Base-by-base conservation (phyloP, 1,284 basidiomycete species). In the Phlebopus sp. region DNA sequence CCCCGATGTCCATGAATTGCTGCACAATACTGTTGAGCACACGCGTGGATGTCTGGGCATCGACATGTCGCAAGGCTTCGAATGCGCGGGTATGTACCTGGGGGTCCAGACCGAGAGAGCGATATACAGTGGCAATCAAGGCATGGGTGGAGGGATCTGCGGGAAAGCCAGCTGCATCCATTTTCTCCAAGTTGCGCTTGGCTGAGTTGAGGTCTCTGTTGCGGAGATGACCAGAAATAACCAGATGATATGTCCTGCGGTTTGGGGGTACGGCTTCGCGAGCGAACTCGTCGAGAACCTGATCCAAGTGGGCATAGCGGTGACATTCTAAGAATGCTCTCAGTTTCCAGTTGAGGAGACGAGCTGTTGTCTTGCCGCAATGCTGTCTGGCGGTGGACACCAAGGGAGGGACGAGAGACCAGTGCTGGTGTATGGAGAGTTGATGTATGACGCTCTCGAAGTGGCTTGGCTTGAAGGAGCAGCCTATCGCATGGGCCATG, bases 291-390 rank as follows among this genome's bases (percentile, higher is more conserved):
- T 69, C 60, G 44, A 84, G 62, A 2, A 77, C 68, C 21, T 56
- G 58, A 52, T 72, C 64, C 31, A 89, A 67, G 8, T 59, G 58
- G 19, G 64, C 59, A 56, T 75, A 86, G 34, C 75, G 62, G 46
- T 74, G 68, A 5, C 66, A 69, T 59, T 86, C 81, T 50, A 81
- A 62, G 36, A 79, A 59, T 1, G 83, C 82, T 32, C 77, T 77
- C 15, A 75, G 69, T 41, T 75, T 76, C 86, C 84, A 89, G 62
- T 90, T 82, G 55, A 90, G 70, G 17, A 90, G 68, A 19, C 78
- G 75, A 27, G 67, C 56, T 2, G 78, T 81, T 1, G 75, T 70
- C 46, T 67, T 70, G 41, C 76, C 74, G 9, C 73, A 69, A 15
- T 78, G 74, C 32, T 65, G 58, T 49, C 68, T 71, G 42, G 75